Evolutionary conservation across 2,329 filamentous ascomycete species (phyloP).

Genomic region (Aurifilum marmelostoma): DNA sequence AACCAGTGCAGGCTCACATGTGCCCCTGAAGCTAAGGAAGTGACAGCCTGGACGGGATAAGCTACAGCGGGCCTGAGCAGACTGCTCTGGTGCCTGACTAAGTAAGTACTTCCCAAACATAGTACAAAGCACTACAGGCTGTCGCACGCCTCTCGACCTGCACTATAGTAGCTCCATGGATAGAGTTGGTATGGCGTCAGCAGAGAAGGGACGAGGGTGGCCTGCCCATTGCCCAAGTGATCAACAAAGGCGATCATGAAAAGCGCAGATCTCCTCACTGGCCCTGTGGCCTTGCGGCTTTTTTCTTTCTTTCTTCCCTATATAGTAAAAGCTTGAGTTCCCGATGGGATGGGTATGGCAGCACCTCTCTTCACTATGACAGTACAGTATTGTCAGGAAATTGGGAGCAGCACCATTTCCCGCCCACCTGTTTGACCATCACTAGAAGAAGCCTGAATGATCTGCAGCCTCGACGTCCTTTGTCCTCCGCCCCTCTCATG

Average conservation of each 20-base stretch:
- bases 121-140: not conserved
- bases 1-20: not conserved
- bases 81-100: slow-evolving; percentile 1
- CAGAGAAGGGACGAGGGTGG: not conserved
- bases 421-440: not conserved
- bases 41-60: not conserved
- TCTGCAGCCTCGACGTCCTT: not conserved
- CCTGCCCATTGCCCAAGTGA: not conserved
- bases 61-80: not conserved
- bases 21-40: slow-evolving; percentile 4
- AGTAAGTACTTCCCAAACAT: not conserved
- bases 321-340: too few species aligned
- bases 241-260: not conserved
- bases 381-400: not conserved
- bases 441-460: not conserved
- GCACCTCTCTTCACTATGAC: not conserved
- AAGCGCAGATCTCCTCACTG: not conserved
- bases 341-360: too few species aligned
- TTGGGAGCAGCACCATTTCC: not conserved
- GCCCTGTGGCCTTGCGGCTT: not conserved
- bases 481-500: too few species aligned
- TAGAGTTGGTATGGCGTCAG: not conserved
- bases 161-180: not conserved
- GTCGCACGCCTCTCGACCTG: not conserved
- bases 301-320: not conserved